Evolutionary conservation across 176 grass and related monocot species (phyloP).

Genomic region (Carex parvula): DNA sequence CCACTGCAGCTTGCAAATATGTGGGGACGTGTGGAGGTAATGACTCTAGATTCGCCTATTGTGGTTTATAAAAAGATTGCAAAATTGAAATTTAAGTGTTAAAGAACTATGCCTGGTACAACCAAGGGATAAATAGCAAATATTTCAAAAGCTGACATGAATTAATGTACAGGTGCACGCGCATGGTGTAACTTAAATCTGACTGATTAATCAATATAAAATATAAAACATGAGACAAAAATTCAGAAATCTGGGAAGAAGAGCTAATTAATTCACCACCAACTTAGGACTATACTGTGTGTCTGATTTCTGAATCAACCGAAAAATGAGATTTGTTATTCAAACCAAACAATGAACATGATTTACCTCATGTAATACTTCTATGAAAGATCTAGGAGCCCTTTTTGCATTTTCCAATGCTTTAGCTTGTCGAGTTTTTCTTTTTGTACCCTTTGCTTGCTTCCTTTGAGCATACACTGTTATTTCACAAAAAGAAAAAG

Average conservation of each 20-base stretch:
- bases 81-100: neutral
- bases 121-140: neutral
- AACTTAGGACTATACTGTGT: neutral
- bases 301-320: neutral
- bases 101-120: neutral
- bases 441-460: slow-evolving; percentile 82
- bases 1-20: slow-evolving; percentile 70
- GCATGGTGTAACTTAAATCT: neutral
- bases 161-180: neutral
- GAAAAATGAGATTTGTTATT: neutral
- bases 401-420: slow-evolving; percentile 70
- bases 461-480: slow-evolving; percentile 79
- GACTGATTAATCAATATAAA: neutral
- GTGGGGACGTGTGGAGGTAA: slow-evolving; percentile 73
- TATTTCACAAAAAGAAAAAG: neutral
- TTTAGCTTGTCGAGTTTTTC: slow-evolving; percentile 91
- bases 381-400: slow-evolving; percentile 67
- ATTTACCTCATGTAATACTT: slow-evolving; percentile 72
- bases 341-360: neutral
- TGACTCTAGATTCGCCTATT: slow-evolving; percentile 75
- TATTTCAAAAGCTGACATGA: neutral
- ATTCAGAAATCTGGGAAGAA: neutral
- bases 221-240: neutral
- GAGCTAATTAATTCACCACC: neutral
- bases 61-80: neutral